These are phyloP conservation scores for Canavalia ensiformis DNA, from an alignment of 306 rosid genomes.

Conservation along the genomic window DNA sequence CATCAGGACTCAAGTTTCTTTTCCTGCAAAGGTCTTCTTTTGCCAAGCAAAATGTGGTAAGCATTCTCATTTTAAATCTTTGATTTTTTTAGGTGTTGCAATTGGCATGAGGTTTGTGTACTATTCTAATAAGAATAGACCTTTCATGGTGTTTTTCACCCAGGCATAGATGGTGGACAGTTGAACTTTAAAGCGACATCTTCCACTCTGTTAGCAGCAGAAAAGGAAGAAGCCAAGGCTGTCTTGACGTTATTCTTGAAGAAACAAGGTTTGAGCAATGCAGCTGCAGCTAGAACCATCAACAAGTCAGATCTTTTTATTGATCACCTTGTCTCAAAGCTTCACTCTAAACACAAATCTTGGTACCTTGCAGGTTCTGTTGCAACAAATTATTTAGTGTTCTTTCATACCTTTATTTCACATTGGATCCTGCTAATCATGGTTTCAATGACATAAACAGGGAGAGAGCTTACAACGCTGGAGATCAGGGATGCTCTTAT, in stretches of 20 bases:
- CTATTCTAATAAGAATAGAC: conserved; percentile 21
- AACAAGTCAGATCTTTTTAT: conserved; percentile 80
- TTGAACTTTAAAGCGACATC: conserved; percentile 58
- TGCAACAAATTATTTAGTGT: conserved; percentile 47
- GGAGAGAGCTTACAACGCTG: conserved; percentile 92
- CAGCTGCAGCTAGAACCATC: conserved; percentile 78
- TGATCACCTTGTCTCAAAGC: conserved; percentile 80
- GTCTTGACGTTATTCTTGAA: conserved; percentile 82
- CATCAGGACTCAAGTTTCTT: conserved; percentile 66
- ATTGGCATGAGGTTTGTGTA: conserved; percentile 40
- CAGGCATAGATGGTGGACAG: conserved; percentile 67
- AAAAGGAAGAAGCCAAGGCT: conserved; percentile 96
- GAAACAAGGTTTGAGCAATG: conserved; percentile 83
- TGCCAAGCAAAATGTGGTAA: conserved; percentile 75
- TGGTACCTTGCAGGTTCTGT: conserved; percentile 94
- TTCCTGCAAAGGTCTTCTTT: conserved; percentile 58
- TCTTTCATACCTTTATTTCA: conserved; percentile 21
- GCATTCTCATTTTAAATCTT: conserved; percentile 17
- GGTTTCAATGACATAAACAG: conserved; percentile 56
- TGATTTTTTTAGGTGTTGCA: conserved; percentile 7
- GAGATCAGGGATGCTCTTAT: conserved; percentile 89
- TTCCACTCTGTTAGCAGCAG: conserved; percentile 79
- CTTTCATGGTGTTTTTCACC: conserved; percentile 34
- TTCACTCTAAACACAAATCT: conserved; percentile 83
- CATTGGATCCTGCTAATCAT: conserved; percentile 42